These are phyloP conservation scores for Mortierella sp. DNA, from an alignment of 371 early-diverging fungal species.

Conservation along the genomic window DNA sequence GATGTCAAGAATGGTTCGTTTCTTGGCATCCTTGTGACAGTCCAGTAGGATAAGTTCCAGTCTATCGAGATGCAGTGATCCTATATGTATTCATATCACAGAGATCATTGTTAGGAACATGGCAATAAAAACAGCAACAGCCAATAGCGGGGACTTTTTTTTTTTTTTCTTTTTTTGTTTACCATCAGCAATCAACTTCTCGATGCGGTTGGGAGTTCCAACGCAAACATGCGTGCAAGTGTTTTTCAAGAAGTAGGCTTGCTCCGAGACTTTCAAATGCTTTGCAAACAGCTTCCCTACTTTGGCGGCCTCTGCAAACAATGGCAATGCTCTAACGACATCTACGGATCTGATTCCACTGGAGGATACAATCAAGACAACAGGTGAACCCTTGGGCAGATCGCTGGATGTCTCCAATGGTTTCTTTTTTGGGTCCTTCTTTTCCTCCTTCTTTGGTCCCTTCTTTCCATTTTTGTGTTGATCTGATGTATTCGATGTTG, in stretches of 20 bases:
- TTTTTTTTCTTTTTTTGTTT: conserved; percentile 28
- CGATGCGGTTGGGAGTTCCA: conserved; percentile 87
- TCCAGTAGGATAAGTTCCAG: conserved; percentile 81
- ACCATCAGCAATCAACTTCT: conserved; percentile 74
- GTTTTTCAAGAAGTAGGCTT: conserved; percentile 70
- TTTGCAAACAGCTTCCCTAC: conserved; percentile 89
- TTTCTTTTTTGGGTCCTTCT: conserved; percentile 58
- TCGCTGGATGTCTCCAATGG: conserved; percentile 62
- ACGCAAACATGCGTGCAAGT: conserved; percentile 78
- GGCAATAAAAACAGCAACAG: not conserved
- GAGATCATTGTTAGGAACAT: not conserved
- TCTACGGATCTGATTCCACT: conserved; percentile 84
- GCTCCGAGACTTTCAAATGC: conserved; percentile 86
- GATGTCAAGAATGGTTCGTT: conserved; percentile 80
- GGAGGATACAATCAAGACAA: conserved; percentile 77
- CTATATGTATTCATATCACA: conserved; percentile 24
- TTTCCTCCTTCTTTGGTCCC: conserved; percentile 48
- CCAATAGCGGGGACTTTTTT: too few species aligned
- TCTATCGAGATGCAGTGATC: conserved; percentile 73
- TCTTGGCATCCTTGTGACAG: conserved; percentile 80
- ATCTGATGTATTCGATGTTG: not conserved
- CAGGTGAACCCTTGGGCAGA: conserved; percentile 68
- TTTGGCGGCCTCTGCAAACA: conserved; percentile 63
- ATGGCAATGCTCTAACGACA: conserved; percentile 64
- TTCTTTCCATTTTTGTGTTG: conserved; percentile 10